Evolutionary conservation across 1,284 basidiomycete genomes (phyloP), one percentile per base, ranked within the genome.

Genomic region (Microbotryomycetes sp.): DNA sequence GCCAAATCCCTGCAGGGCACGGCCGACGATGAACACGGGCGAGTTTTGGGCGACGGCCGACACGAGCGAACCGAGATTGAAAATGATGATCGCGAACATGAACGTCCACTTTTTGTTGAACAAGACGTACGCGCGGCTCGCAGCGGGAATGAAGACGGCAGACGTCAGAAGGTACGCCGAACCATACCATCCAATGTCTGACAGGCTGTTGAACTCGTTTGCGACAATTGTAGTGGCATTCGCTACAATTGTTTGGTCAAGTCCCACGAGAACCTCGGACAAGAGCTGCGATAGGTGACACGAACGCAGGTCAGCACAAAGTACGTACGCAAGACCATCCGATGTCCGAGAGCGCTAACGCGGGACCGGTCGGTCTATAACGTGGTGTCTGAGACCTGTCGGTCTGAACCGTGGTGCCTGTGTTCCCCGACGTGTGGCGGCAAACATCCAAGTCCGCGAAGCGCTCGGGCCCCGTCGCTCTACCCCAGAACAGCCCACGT

Each of bases 61-160:
- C 57, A 73, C 67, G 49, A 73, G 31, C 13, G 59, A 61, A 11
- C 71, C 72, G 45, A 73, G 13, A 27, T 70, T 61, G 56, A 73
- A 73, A 41, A 71, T 55, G 45, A 51, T 30, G 41, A 71, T 61
- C 16, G 60, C 52, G 24, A 35, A 23, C 15, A 71, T 46, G 54
- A 70, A 72, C 23, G 52, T 50, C 59, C 58, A 71, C 53, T 72
- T 71, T 51, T 72, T 61, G 1, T 56, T 50, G 56, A 73, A 66
- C 54, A 54, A 63, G 21, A 54, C 58, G 45, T 50, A 63, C 13
- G 59, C 59, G 7, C 61, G 45, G 5, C 65, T 18, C 65, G 30
- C 23, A 45, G 11, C 62, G 52, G 2, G 65, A 61, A 52, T 52
- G 41, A 63, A 59, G 16, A 54, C 46, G 30, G 59, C 59, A 31